A percentile compares a stretch with the other conserved stretches of the same genome.
Evolutionary conservation across 2,329 filamentous ascomycete genomes (phyloP).

Genomic region (Penicillium sp.): DNA sequence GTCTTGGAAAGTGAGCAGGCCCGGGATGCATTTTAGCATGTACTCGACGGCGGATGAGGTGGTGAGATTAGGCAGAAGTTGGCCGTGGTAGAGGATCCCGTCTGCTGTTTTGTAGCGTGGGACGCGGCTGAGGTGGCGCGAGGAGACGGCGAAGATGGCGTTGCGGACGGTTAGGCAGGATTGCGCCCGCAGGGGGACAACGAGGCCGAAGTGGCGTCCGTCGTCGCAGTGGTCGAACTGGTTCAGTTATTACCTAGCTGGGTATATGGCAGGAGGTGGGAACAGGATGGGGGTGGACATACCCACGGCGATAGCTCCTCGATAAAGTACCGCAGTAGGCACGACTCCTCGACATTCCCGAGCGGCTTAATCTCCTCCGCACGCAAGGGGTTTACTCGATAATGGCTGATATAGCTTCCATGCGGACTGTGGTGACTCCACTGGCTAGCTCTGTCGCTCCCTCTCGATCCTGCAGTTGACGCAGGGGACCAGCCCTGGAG

Average conservation of each 20-base stretch:
- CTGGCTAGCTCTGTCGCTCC: neutral
- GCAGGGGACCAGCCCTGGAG: neutral
- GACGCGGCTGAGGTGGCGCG: conserved; percentile 27
- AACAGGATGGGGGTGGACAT: neutral
- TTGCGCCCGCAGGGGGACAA: conserved; percentile 25
- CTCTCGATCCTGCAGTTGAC: neutral
- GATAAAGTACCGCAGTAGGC: conserved; percentile 20
- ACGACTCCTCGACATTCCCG: neutral
- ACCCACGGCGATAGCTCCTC: conserved; percentile 35
- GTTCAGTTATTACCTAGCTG: neutral
- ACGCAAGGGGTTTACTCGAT: neutral
- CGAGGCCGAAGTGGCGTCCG: conserved; percentile 26
- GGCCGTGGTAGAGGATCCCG: conserved; percentile 23
- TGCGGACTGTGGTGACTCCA: neutral
- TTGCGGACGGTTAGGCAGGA: conserved; percentile 28
- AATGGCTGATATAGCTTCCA: neutral
- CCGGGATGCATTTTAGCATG: conserved; percentile 30
- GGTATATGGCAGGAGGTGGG: no score
- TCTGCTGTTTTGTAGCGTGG: conserved; percentile 26
- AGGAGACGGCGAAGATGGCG: conserved; percentile 31
- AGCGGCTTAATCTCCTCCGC: neutral
- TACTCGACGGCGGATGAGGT: conserved; percentile 28
- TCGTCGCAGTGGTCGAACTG: conserved; percentile 33
- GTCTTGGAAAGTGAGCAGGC: conserved; percentile 24
- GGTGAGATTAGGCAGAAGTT: conserved; percentile 21